phyloP scores from a whole-genome alignment of 2,329 filamentous ascomycete species.

The Colletotrichum neosansevieriae region DNA sequence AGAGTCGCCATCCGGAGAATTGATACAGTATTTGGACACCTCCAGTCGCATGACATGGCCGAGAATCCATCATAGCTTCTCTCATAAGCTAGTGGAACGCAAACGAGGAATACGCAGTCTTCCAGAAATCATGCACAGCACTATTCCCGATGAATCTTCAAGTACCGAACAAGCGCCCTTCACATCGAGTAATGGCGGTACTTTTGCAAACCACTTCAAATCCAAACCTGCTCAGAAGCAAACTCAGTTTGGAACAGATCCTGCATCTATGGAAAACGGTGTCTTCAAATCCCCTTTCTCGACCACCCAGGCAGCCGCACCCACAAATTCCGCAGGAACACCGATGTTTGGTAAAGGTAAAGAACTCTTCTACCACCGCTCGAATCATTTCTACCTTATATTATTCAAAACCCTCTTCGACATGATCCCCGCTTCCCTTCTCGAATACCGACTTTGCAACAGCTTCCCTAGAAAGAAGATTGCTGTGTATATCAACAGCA shows the following conservation, averaged over 20 bases:
- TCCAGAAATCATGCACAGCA: constrained; percentile 67
- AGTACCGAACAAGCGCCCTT: background rate
- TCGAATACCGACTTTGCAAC: background rate
- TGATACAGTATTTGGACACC: constrained; percentile 54
- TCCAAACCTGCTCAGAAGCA: constrained; percentile 12
- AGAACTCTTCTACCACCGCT: constrained; percentile 18
- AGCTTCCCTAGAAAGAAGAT: background rate
- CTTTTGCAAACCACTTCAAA: constrained; percentile 23
- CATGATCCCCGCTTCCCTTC: background rate
- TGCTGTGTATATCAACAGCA: background rate
- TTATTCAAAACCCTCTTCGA: background rate
- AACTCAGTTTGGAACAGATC: constrained; percentile 7
- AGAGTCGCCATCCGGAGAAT: constrained; percentile 50
- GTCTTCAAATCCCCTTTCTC: constrained; percentile 22
- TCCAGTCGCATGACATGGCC: constrained; percentile 59
- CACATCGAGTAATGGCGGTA: background rate
- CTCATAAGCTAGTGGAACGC: constrained; percentile 67
- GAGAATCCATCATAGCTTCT: constrained; percentile 67
- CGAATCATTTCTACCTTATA: background rate
- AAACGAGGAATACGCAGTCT: constrained; percentile 67
- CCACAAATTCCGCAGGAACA: constrained; percentile 18
- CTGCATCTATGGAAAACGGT: background rate
- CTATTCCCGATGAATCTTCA: constrained; percentile 59
- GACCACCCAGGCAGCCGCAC: constrained; percentile 2
- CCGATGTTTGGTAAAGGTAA: constrained; percentile 31